A percentile compares a stretch with the other conserved stretches of the same genome.
phyloP scores from a whole-genome alignment of 345 rosid genomes.

The Melaleuca quinquenervia region DNA sequence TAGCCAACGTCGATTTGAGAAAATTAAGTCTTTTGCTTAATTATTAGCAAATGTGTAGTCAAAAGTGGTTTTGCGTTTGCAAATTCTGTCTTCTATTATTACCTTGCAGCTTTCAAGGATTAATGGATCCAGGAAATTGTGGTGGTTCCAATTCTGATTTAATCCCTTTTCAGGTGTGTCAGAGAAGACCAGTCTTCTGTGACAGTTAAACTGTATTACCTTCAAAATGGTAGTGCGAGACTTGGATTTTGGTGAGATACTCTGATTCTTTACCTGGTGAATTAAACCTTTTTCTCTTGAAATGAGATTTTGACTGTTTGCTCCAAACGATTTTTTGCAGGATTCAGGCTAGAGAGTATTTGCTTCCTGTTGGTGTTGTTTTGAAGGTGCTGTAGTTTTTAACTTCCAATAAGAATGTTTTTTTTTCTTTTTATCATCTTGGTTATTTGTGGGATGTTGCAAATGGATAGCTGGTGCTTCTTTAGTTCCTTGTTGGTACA shows the following conservation, averaged over 20 bases:
- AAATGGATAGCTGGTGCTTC: background rate
- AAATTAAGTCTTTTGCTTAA: background rate
- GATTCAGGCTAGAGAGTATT: constrained; percentile 76
- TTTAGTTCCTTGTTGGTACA: background rate
- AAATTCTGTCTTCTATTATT: background rate
- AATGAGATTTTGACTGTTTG: background rate
- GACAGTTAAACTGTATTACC: constrained; percentile 71
- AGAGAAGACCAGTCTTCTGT: constrained; percentile 81
- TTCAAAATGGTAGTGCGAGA: constrained; percentile 89
- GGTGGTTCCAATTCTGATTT: background rate
- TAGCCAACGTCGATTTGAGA: background rate
- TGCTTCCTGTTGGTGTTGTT: constrained; percentile 84
- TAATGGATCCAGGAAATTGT: background rate
- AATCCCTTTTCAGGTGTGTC: constrained; percentile 55
- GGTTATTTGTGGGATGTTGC: background rate
- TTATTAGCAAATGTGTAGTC: background rate
- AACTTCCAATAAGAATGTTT: background rate
- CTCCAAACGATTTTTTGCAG: constrained; percentile 23
- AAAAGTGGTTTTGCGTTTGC: background rate
- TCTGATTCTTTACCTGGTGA: background rate
- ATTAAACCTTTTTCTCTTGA: background rate
- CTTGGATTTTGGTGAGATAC: constrained; percentile 85
- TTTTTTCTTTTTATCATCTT: background rate
- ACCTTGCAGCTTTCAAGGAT: background rate
- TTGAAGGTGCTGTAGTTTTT: constrained; percentile 50